Evolutionary conservation across 2,329 filamentous ascomycete genomes (phyloP).

Genomic region (Dothideomycetes sp.): DNA sequence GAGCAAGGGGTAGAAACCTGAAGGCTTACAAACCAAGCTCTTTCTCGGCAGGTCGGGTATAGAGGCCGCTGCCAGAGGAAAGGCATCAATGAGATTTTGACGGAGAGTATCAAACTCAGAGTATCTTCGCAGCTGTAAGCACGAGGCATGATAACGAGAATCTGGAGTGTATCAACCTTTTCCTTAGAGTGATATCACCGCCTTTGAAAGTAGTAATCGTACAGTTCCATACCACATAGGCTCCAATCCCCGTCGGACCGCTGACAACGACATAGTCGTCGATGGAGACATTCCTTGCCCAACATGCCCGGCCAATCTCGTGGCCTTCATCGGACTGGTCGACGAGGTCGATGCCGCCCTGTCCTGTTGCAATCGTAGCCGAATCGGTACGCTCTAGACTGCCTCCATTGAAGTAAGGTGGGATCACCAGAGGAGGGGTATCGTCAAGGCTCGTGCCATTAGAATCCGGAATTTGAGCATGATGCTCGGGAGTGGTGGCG

Average conservation of each 20-base stretch:
- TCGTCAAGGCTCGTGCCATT: constrained; percentile 1
- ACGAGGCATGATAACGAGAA: neutral
- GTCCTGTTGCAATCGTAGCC: constrained; percentile 17
- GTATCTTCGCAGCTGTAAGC: constrained; percentile 47
- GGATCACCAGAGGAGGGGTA: constrained; percentile 17
- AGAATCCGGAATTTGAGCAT: constrained; percentile 2
- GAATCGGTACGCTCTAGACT: constrained; percentile 31
- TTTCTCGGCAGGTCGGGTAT: constrained; percentile 88
- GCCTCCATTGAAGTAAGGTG: constrained; percentile 38
- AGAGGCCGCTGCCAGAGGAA: constrained; percentile 75
- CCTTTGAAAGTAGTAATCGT: constrained; percentile 73
- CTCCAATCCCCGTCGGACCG: constrained; percentile 56
- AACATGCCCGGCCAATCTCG: constrained; percentile 49
- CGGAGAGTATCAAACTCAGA: constrained; percentile 88
- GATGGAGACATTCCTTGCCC: constrained; percentile 53
- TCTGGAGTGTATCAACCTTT: constrained; percentile 37
- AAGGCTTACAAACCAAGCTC: constrained; percentile 69
- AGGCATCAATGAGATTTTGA: constrained; percentile 62
- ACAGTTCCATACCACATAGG: constrained; percentile 93
- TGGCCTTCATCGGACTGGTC: constrained; percentile 54
- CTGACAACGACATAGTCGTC: constrained; percentile 54
- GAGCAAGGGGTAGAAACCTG: neutral
- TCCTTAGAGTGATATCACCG: constrained; percentile 30
- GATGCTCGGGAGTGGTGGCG: constrained; percentile 2
- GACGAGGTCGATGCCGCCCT: constrained; percentile 49